Percentiles rank a stretch among this genome's conserved stretches.
Evolutionary conservation across 139 green algal genomes (phyloP).

Genomic region (Tetraselmis striata): DNA sequence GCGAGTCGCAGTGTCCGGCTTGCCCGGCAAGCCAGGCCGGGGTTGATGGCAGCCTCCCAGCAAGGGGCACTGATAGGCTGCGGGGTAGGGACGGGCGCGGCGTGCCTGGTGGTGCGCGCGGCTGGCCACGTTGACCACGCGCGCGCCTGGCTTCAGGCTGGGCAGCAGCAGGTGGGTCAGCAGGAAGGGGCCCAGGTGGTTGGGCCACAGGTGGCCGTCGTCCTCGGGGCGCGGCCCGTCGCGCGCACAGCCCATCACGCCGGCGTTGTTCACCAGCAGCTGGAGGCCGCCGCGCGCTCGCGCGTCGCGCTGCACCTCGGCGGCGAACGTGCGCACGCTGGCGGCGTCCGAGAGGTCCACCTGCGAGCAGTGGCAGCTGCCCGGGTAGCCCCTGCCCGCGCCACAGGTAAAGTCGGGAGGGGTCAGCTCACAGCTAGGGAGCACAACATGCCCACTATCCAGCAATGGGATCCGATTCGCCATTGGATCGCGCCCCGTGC

Average conservation of each 20-base stretch:
- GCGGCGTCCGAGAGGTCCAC: conserved; percentile 44
- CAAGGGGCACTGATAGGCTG: too few relatives aligned
- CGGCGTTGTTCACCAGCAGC: conserved; percentile 61
- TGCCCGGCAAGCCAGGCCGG: too few relatives aligned
- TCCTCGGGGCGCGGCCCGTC: conserved; percentile 1
- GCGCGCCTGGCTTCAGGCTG: conserved; percentile 17
- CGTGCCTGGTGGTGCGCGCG: conserved; percentile 35
- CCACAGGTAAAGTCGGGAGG: too few relatives aligned
- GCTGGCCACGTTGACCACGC: conserved; percentile 54
- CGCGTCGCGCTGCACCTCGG: conserved; percentile 16
- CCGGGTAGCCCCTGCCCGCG: not conserved
- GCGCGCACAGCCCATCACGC: conserved; percentile 44
- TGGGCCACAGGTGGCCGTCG: conserved; percentile 38
- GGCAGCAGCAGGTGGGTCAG: conserved; percentile 55
- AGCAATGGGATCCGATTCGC: too few relatives aligned
- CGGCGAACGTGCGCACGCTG: conserved; percentile 40
- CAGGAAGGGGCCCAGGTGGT: conserved; percentile 60
- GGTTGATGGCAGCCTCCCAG: too few relatives aligned
- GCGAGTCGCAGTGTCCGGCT: too few relatives aligned
- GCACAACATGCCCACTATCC: too few relatives aligned
- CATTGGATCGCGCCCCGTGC: too few relatives aligned
- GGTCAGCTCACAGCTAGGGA: too few relatives aligned
- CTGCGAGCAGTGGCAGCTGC: conserved; percentile 26
- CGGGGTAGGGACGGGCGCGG: too few relatives aligned
- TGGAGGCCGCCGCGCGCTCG: conserved; percentile 10